Evolutionary conservation across 2,329 filamentous ascomycete species (phyloP).

Genomic region (Neoscytalidium dimidiatum): DNA sequence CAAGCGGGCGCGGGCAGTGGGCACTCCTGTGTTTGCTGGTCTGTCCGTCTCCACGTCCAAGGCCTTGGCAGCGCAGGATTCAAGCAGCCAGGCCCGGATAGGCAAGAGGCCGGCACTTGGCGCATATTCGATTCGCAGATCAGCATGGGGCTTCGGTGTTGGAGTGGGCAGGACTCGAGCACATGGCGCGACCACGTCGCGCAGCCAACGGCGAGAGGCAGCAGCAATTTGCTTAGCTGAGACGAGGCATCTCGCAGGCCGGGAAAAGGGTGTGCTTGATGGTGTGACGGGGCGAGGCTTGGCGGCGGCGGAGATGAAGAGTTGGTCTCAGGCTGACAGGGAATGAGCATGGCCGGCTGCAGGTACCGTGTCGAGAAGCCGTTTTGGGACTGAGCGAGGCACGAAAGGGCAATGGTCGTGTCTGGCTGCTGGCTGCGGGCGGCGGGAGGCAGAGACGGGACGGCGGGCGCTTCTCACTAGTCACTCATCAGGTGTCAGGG

Average conservation of each 20-base stretch:
- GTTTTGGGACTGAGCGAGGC: too few species aligned
- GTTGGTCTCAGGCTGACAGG: neutral
- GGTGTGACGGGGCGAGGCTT: neutral
- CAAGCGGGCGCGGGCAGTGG: neutral
- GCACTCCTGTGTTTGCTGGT: neutral
- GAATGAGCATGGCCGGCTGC: neutral
- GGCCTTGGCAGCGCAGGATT: neutral
- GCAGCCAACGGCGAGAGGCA: neutral
- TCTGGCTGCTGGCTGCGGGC: too few species aligned
- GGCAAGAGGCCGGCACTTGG: neutral
- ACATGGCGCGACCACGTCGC: neutral
- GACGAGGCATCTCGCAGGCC: neutral
- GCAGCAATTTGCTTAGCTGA: neutral
- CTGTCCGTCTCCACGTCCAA: neutral
- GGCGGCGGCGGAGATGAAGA: neutral
- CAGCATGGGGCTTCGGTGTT: neutral
- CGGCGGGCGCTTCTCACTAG: too few species aligned
- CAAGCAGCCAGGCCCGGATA: neutral
- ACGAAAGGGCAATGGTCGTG: too few species aligned
- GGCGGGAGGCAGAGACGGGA: too few species aligned
- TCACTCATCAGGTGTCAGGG: too few species aligned
- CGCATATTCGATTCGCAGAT: neutral
- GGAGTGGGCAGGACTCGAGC: neutral
- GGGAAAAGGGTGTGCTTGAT: too few species aligned
- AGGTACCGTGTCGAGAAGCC: neutral